Evolutionary conservation across 139 green algal species (phyloP), one percentile per base, ranked within the genome.

Genomic region (Pseudopediastrum boryanum): DNA sequence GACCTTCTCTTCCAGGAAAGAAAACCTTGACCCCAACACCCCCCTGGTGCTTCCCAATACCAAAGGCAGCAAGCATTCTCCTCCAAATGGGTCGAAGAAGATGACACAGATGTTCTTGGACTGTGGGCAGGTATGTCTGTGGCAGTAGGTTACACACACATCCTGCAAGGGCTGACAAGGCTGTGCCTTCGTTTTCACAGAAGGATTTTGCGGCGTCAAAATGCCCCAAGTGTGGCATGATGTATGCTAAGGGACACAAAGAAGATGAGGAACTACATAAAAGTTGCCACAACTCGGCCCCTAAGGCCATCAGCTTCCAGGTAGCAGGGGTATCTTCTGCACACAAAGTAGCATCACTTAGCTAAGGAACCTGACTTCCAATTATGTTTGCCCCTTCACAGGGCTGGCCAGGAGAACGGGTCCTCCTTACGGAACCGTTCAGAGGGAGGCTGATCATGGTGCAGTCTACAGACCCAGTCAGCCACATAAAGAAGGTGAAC

Each of bases 201-300:
- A 44, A 31, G 9, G 73, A 80, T 61, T 80, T 80, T 25, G 38
- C 33, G 25, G 73, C 73, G 23, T 62, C 23, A 43, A 46, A 29
- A 12, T 80, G 73, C 38, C n/a, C 39, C 13, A 33, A 64, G 29
- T 80, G 73, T 16, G 73, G 73, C 59, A 80, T 80, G 73, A 33
- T 80, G 42, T 80, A 80, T 16, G 59, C 73, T 36, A 71, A 72
- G 43, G 73, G 73, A 29, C 73, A 73, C 9, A 61, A 80, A 50
- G 59, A 80, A 7, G 73, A 80, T 59, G 73, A 80, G 59, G 71
- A 80, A 50, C 59, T 80, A 44, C 73, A 80, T 44, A 71, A 41
- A 8, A 51, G 27, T 43, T 73, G 51, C 59, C 59, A 72, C 59
- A 38, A 41, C 3, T 51, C 33, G 19, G 73, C 59, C 31, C 27